Base-by-base conservation (phyloP, 116 monocot species). In the Posidonia oceanica region DNA sequence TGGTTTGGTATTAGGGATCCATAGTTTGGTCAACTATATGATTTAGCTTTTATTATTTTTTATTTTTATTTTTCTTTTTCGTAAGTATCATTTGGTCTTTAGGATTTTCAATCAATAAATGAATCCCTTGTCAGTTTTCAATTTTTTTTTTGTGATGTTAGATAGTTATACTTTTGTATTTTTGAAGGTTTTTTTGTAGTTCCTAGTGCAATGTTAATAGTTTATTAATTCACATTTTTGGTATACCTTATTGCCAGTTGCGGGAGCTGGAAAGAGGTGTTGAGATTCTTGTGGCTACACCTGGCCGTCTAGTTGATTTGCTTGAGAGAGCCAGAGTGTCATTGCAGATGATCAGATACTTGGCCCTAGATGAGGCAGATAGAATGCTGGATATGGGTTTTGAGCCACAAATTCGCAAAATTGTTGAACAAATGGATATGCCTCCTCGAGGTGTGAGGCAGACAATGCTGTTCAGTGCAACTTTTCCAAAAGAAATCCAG, bases 371-470 rank as follows among this genome's bases (percentile, higher is more conserved):
- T 52, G 90, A 90, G 69, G 90, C 90, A 56, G 90, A 90, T 83
- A 78, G 90, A 75, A 90, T 90, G 90, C 74, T 90, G 39, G 90
- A 90, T 73, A 90, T 90, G 90, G 90, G 90, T 82, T 90, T 90
- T 70, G 90, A 90, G 69, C 90, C 90, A n/a, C 90, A 90, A 69
- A 90, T 90, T 54, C 76, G 90, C 17, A 83, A 69, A 61, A 90
- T 90, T 68, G 90, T 90, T 71, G 86, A 90, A 71, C 84, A 86
- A 66, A 86, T 81, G 77, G 90, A 86, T 79, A 90, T 90, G 90
- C 90, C 90, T 51, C 78, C 67, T 69, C 81, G 77, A 64, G 90
- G 86, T 72, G 54, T 72, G 29, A 81, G 90, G 59, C 90, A 90
- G 58, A 90, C 90, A 36, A 86, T 90, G 90, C 63, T 90, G 55